Conservation (phyloP, 768 basidiomycete genomes). For the Lactarius sp. region DNA sequence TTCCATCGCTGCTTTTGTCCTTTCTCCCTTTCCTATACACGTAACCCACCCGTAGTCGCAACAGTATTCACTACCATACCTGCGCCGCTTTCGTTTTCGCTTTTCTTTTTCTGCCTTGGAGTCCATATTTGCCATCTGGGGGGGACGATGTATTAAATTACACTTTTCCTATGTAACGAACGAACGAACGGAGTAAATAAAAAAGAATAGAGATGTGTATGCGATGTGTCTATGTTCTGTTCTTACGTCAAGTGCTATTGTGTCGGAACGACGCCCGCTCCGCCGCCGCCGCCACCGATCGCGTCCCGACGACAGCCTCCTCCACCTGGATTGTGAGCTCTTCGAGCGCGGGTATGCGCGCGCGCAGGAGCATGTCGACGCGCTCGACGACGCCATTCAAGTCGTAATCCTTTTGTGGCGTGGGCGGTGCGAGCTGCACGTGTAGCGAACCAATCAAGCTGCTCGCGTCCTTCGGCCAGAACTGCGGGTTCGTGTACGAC, state of each 20-base stretch:
- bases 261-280: background rate
- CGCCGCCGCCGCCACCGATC: background rate
- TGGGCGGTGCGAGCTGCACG: conserved; percentile 56
- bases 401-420: conserved; percentile 44
- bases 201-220: conserved; percentile 11
- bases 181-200: conserved; percentile 19
- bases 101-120: conserved; percentile 12
- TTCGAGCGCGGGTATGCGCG: conserved; percentile 73
- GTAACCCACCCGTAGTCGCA: conserved; percentile 21
- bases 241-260: conserved; percentile 3
- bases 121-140: conserved; percentile 18
- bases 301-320: background rate
- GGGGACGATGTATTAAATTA: conserved; percentile 24
- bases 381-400: conserved; percentile 69
- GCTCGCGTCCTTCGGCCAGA: conserved; percentile 93
- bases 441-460: conserved; percentile 88
- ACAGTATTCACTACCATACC: conserved; percentile 24
- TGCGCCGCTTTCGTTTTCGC: conserved; percentile 18
- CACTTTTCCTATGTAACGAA: conserved; percentile 21
- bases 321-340: conserved; percentile 92
- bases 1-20: background rate
- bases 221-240: background rate
- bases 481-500: conserved; percentile 75
- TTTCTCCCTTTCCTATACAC: background rate
- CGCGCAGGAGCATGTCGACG: conserved; percentile 67